A percentile compares a stretch with the other conserved stretches of the same genome.
These are phyloP conservation scores for Corylus avellana DNA, from an alignment of 306 rosid species.

Conservation along the genomic window DNA sequence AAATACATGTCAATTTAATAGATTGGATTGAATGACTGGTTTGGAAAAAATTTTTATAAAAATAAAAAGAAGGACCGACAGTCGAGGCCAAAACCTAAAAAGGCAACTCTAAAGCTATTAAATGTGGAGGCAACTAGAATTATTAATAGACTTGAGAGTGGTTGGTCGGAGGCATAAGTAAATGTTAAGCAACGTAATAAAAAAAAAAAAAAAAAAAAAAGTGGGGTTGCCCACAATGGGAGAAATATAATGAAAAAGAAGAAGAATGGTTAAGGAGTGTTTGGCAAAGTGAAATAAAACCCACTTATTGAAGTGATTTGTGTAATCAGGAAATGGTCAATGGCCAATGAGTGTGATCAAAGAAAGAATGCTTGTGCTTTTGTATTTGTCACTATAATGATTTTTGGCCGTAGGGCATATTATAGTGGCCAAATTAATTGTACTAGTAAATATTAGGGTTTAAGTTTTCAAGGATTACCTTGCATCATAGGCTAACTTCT, in stretches of 20 bases:
- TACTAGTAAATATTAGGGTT: neutral
- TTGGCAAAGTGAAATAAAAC: neutral
- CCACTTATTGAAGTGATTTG: neutral
- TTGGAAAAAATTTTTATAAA: too few species aligned
- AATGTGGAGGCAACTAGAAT: constrained; percentile 19
- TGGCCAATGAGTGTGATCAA: too few species aligned
- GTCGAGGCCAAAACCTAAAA: neutral
- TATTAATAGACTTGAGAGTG: constrained; percentile 32
- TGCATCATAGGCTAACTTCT: neutral
- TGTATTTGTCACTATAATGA: neutral
- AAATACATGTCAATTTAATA: too few species aligned
- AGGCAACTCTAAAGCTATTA: constrained; percentile 12
- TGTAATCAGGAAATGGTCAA: neutral
- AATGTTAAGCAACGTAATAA: constrained; percentile 47
- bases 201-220: neutral
- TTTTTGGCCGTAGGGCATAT: neutral
- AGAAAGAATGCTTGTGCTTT: constrained; percentile 1
- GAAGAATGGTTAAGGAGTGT: neutral
- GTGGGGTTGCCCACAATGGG: constrained; percentile 17
- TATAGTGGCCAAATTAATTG: neutral
- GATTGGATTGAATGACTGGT: too few species aligned
- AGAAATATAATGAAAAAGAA: constrained; percentile 8
- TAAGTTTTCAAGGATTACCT: neutral
- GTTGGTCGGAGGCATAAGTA: constrained; percentile 45
- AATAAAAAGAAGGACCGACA: neutral